Base-by-base conservation (phyloP, 768 basidiomycete species). In the Psilocybe cubensis region DNA sequence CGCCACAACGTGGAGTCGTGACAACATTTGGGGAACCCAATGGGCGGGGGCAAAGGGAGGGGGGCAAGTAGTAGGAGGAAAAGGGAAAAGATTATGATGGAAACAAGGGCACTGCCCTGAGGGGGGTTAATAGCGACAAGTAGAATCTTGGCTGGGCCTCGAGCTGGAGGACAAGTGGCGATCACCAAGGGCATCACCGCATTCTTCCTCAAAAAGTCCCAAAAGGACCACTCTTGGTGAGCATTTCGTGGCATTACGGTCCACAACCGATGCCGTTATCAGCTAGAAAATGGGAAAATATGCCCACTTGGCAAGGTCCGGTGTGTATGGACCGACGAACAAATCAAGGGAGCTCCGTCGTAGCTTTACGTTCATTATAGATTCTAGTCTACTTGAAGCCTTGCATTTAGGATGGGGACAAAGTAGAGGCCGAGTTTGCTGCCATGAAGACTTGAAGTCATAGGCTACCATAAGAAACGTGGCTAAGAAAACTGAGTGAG, bases 1-100 rank as follows among this genome's bases (percentile, higher is more conserved):
- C 54, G 73, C 76, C 59, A 82, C 70, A 69, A 81, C 64, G 20
- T 76, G 71, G 28, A 74, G 67, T 25, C 68, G 66, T 27, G 70
- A 57, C 20, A 57, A 54, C 54, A 61, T 59, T 53, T 54, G 20
- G 28, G n/a, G 48, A 44, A 21, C 40, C 52, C 27, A 54, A 43
- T 21, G 43, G 21, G 11, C 40, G 24, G 25, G 42, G 31, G 52
- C 29, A 23, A 38, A 40, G 21, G 28, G 45, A 20, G 23, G 35
- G 28, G 28, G 58, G 24, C n/a, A 38, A 28, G 44, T 54, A 50
- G 21, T 45, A 54, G 41, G 47, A 50, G 45, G 45, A 52, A 53
- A 53, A 44, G 53, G 29, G 31, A 29, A 44, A 17, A 29, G 27
- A 31, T 33, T 23, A 38, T 11, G 35, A 17, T 38, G 35, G 35